phyloP scores from a whole-genome alignment of 495 filamentous ascomycete genomes.

The Penicillium tannophilum region DNA sequence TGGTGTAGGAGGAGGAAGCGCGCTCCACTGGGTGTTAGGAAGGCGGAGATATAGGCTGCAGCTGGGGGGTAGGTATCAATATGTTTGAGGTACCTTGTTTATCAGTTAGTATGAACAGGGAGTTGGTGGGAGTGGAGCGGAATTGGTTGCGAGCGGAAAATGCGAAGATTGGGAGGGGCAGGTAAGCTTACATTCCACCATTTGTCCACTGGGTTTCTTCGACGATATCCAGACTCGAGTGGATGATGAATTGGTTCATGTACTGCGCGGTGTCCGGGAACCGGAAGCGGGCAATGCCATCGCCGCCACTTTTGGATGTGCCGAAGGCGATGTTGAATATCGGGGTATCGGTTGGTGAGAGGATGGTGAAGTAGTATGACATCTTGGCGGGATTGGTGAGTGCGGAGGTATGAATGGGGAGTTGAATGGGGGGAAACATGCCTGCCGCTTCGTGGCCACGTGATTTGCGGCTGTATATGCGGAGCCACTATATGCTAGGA shows the following conservation, averaged over 20 bases:
- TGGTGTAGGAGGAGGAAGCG: conserved; percentile 89
- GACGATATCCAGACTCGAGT: conserved; percentile 87
- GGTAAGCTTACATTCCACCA: conserved; percentile 65
- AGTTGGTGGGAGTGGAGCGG: conserved; percentile 10
- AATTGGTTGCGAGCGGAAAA: background rate
- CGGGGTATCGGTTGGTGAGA: conserved; percentile 91
- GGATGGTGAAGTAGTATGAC: conserved; percentile 96
- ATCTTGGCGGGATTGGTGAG: conserved; percentile 50
- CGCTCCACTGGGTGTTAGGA: conserved; percentile 72
- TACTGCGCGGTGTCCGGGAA: conserved; percentile 84
- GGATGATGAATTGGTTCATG: conserved; percentile 97
- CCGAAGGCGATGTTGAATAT: conserved; percentile 96
- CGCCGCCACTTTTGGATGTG: conserved; percentile 89
- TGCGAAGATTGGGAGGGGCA: background rate
- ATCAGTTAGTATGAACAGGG: background rate
- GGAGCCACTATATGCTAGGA: background rate
- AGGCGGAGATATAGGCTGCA: conserved; percentile 85
- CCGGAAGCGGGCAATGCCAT: conserved; percentile 75
- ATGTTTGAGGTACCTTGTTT: conserved; percentile 86
- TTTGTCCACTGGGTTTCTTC: conserved; percentile 93
- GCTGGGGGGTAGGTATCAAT: conserved; percentile 83
- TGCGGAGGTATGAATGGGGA: conserved; percentile 14
- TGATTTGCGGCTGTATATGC: background rate
- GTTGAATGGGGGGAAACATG: conserved; percentile 7
- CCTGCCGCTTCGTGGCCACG: background rate